Evolutionary conservation across 495 filamentous ascomycete species (phyloP).

Genomic region (Xylaria grammica): DNA sequence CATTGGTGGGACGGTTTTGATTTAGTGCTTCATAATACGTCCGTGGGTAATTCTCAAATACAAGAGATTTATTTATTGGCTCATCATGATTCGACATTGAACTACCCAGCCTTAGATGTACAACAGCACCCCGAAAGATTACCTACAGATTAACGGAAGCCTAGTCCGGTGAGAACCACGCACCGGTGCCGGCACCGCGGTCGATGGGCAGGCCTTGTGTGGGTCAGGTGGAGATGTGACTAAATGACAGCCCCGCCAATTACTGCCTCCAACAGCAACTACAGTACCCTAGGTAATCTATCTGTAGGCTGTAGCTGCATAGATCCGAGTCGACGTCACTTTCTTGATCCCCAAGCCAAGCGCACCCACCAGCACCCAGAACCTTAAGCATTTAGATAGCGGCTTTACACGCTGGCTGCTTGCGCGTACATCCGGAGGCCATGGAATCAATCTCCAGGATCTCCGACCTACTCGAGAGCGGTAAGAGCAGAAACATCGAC

Average conservation of each 20-base stretch:
- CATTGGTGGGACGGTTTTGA: slow-evolving; percentile 15
- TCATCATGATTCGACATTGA: too few relatives aligned
- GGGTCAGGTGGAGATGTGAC: slow-evolving; percentile 4
- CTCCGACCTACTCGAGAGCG: slow-evolving; percentile 89
- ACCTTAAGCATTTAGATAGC: slow-evolving; percentile 27
- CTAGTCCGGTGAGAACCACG: background rate
- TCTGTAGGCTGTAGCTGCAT: too few relatives aligned
- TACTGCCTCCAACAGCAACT: too few relatives aligned
- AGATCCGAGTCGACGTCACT: slow-evolving; percentile 44
- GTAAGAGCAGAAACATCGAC: slow-evolving; percentile 50
- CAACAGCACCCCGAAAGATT: too few relatives aligned
- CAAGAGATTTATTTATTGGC: too few relatives aligned
- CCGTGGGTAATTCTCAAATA: too few relatives aligned
- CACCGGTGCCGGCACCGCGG: slow-evolving; percentile 1
- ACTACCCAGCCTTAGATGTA: too few relatives aligned
- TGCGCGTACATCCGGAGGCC: slow-evolving; percentile 21
- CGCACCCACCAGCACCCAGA: background rate
- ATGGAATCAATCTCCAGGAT: slow-evolving; percentile 98
- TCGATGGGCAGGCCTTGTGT: background rate
- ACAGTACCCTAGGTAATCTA: background rate
- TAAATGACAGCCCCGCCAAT: slow-evolving; percentile 10
- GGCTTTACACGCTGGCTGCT: slow-evolving; percentile 31
- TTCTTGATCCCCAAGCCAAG: background rate
- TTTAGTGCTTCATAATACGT: background rate
- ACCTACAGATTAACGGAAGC: background rate